phyloP scores from a whole-genome alignment of 225 moss, liverwort and hornwort genomes.

The Neckera pumila region DNA sequence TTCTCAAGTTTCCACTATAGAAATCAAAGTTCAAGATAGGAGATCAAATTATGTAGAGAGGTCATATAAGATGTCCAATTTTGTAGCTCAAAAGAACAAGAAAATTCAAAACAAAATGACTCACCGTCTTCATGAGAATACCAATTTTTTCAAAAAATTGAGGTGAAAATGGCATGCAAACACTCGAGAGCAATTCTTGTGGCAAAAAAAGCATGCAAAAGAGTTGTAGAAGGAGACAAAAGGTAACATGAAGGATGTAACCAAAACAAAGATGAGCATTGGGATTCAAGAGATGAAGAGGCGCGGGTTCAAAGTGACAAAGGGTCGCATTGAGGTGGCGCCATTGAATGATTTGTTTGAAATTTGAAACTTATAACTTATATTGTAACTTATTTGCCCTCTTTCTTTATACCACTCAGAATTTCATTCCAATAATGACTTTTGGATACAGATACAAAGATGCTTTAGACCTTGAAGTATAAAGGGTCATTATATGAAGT shows the following conservation, averaged over 20 bases:
- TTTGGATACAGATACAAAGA: fast-evolving
- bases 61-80: background rate
- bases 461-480: background rate
- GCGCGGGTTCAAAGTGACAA: background rate
- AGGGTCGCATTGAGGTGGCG: background rate
- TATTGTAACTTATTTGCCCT: too few species aligned
- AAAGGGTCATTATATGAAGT: background rate
- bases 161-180: too few species aligned
- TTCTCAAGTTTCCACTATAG: background rate
- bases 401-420: too few species aligned
- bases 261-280: background rate
- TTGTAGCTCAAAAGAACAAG: background rate
- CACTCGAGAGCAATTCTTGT: background rate
- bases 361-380: background rate
- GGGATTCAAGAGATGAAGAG: background rate
- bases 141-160: background rate
- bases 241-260: background rate
- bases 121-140: background rate
- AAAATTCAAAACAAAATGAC: background rate
- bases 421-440: fast-evolving
- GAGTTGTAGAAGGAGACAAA: background rate
- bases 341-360: background rate
- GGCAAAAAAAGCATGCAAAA: background rate
- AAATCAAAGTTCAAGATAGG: background rate
- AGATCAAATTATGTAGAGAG: background rate